phyloP scores from a whole-genome alignment of 805 yeast genomes.

The Saccharomyces paradoxus region DNA sequence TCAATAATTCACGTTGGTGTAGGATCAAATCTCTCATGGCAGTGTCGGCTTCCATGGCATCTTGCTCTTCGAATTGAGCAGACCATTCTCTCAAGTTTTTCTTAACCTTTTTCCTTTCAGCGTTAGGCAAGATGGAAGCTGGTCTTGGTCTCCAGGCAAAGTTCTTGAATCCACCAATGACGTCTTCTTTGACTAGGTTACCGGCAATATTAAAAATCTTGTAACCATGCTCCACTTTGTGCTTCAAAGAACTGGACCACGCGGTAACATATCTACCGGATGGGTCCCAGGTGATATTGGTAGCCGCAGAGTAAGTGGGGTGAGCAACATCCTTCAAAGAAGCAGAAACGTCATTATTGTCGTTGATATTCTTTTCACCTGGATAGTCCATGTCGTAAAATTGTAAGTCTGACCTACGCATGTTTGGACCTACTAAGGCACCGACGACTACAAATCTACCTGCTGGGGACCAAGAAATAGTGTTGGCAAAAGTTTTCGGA shows the following conservation, averaged over 20 bases:
- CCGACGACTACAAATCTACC: constrained; percentile 73
- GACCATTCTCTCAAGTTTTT: constrained; percentile 83
- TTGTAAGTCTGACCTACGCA: constrained; percentile 58
- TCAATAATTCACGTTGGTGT: constrained; percentile 69
- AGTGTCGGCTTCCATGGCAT: constrained; percentile 91
- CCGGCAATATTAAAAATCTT: constrained; percentile 83
- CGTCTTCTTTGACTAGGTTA: constrained; percentile 61
- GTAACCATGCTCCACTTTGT: constrained; percentile 83
- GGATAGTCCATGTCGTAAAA: constrained; percentile 83
- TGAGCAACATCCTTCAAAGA: constrained; percentile 54
- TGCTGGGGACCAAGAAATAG: constrained; percentile 81
- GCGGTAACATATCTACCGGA: constrained; percentile 86
- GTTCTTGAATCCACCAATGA: constrained; percentile 74
- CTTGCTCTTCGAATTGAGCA: constrained; percentile 88
- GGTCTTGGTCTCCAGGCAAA: constrained; percentile 98
- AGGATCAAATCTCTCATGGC: constrained; percentile 85
- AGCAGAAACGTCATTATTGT: constrained; percentile 40
- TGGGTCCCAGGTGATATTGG: constrained; percentile 89
- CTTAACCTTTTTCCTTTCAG: constrained; percentile 81
- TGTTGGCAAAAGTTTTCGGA: constrained; percentile 58
- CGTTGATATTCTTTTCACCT: constrained; percentile 43
- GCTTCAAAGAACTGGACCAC: constrained; percentile 82
- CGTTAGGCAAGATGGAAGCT: constrained; percentile 59
- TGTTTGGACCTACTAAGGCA: constrained; percentile 38
- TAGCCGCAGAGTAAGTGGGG: constrained; percentile 66